Conservation (phyloP, 1,284 basidiomycete genomes). For the Rhizoctonia solani region DNA sequence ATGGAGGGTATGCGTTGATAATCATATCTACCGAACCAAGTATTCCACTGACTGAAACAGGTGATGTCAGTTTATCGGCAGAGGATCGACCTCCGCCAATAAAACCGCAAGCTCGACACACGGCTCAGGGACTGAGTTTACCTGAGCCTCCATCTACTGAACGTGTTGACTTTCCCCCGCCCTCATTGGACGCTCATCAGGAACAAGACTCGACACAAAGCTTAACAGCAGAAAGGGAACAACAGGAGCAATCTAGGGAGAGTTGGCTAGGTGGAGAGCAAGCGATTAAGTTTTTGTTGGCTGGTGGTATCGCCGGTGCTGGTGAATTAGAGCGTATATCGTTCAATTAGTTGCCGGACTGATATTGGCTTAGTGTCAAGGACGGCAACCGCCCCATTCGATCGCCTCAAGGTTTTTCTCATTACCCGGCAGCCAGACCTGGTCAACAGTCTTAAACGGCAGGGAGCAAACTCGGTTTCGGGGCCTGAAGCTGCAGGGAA, state of each 20-base stretch:
- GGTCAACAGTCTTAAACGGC: constrained; percentile 35
- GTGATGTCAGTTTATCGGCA: constrained; percentile 72
- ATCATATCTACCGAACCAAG: constrained; percentile 46
- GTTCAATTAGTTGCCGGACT: not conserved
- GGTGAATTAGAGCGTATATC: constrained; percentile 54
- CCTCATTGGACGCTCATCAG: constrained; percentile 48
- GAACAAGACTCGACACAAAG: constrained; percentile 49
- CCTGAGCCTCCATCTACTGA: constrained; percentile 40
- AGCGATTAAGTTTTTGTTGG: constrained; percentile 87
- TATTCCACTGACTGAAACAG: constrained; percentile 49
- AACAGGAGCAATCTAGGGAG: constrained; percentile 57
- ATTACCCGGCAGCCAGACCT: constrained; percentile 82
- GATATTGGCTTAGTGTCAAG: constrained; percentile 70
- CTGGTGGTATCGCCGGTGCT: constrained; percentile 92
- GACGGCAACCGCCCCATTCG: constrained; percentile 96
- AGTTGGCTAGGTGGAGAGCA: constrained; percentile 68
- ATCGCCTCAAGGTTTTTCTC: constrained; percentile 95
- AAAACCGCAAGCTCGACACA: not conserved
- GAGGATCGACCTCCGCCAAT: constrained; percentile 61
- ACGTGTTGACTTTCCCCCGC: constrained; percentile 37
- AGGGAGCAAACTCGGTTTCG: not conserved
- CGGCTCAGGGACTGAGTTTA: constrained; percentile 38
- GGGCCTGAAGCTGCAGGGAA: constrained; percentile 33
- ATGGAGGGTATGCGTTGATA: constrained; percentile 72
- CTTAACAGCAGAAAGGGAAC: constrained; percentile 41